phyloP scores from a whole-genome alignment of 257 asterid genomes.

The Schizonepeta tenuifolia region DNA sequence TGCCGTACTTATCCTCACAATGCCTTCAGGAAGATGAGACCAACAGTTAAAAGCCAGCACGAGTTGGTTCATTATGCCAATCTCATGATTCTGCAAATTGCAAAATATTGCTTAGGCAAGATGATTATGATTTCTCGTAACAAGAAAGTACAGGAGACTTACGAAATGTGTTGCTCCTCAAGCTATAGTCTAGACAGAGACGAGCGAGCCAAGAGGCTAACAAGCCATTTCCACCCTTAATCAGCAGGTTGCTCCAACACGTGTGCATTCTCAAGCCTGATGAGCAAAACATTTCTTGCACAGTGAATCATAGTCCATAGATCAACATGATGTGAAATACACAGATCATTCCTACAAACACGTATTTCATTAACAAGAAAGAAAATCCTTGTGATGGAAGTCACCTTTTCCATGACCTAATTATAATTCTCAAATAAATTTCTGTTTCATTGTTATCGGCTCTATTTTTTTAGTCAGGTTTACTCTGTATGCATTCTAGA shows the following conservation, averaged over 20 bases:
- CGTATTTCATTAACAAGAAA: neutral
- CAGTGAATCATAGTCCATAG: neutral
- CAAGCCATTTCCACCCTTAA: constrained; percentile 13
- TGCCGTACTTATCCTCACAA: neutral
- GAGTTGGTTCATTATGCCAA: neutral
- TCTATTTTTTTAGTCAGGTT: neutral
- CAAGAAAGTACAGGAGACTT: constrained; percentile 5
- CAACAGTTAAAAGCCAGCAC: neutral
- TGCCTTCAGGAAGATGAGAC: neutral
- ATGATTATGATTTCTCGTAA: no score
- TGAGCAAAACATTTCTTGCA: constrained; percentile 12
- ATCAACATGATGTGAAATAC: neutral
- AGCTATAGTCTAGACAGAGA: constrained; percentile 5
- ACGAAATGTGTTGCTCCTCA: constrained; percentile 27
- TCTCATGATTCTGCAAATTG: constrained; percentile 12
- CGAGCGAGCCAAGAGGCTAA: neutral
- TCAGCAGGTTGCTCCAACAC: constrained; percentile 24
- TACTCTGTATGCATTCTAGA: neutral
- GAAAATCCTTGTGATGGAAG: neutral
- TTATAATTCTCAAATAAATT: neutral
- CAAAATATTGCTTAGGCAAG: neutral
- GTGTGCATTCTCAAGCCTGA: constrained; percentile 25
- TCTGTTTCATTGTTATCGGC: constrained; percentile 1
- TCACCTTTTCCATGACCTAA: neutral
- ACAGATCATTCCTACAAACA: constrained; percentile 19